These are phyloP conservation scores for Ophiostoma ips DNA, from an alignment of 2,329 filamentous ascomycete genomes.

Conservation along the genomic window DNA sequence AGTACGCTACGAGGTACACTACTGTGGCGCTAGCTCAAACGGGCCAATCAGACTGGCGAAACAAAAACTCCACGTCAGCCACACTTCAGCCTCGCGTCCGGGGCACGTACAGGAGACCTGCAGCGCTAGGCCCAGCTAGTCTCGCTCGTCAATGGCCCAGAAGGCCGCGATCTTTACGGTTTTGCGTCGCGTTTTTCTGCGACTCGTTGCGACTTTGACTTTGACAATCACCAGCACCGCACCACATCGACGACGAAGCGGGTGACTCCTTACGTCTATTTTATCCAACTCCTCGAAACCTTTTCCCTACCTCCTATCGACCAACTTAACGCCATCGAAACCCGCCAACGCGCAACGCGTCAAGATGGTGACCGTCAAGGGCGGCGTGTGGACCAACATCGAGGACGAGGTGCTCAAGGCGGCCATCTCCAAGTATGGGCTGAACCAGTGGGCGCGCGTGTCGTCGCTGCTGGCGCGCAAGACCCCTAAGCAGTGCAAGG, in stretches of 20 bases:
- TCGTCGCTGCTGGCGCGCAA: conserved; percentile 94
- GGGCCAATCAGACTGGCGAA: not conserved
- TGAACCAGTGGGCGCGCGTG: conserved; percentile 97
- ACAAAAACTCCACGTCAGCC: conserved; percentile 7
- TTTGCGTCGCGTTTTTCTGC: conserved; percentile 1
- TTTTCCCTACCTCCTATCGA: not conserved
- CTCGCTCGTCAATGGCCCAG: too few species aligned
- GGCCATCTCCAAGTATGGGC: conserved; percentile 82
- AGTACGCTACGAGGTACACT: too few species aligned
- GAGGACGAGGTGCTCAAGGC: conserved; percentile 97
- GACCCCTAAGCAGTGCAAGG: conserved; percentile 98
- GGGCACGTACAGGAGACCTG: not conserved
- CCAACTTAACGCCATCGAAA: not conserved
- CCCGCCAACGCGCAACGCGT: not conserved
- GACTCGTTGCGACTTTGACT: not conserved
- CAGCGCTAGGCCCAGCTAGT: not conserved
- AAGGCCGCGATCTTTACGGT: conserved; percentile 7
- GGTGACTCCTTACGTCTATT: too few species aligned
- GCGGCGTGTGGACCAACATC: conserved; percentile 63
- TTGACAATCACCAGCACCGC: not conserved
- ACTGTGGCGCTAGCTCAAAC: conserved; percentile 6
- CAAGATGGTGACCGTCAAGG: conserved; percentile 57
- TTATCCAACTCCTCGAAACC: not conserved
- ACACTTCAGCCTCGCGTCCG: conserved; percentile 14
- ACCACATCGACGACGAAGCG: too few species aligned